Base-by-base conservation (phyloP, 148 eudicot species). In the Cornus controversa region DNA sequence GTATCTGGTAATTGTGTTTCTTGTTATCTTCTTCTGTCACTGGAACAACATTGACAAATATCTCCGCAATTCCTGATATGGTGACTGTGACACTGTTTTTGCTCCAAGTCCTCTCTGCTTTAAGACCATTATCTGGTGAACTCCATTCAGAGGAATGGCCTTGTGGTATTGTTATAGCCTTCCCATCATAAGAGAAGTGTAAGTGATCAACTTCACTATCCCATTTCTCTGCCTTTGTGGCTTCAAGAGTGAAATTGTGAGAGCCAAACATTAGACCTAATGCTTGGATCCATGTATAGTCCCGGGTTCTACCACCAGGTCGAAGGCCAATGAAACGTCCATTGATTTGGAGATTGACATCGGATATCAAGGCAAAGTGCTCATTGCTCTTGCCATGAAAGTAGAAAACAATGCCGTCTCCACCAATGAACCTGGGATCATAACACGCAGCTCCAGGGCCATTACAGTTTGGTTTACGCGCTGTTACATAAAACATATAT, bases 1-100 rank as follows among this genome's bases (percentile, higher is more conserved):
- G 84, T 62, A 82, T 82, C 68, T 83, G 83, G 70, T 83, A 83
- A 22, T 80, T 83, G 50, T 83, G 83, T 73, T 80, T 64, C 23
- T 25, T 50, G 53, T 54, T 65, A 66, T 83, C 86, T 36, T 77
- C 36, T 77, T 72, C 66, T 2, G 83, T 71, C 63, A 83, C 80
- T 16, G 86, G 86, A 66, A 83, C 75, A 75, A 80, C 83, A 57
- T 63, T 80, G 5, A 47, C 83, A 8, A 64, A 67, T 6, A 83
- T 73, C 69, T 83, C 86, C 2, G 47, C 83, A 36, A 76, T 20
- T 14, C 40, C 83, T 5, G 78, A 69, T 3, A 80, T 36, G 58
- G 70, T 24, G 7, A 83, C 70, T 23, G 69, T 31, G 8, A 80
- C 77, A 34, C 86, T 83, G 72, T 83, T 83, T 20, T 37, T 73